These are phyloP conservation scores for Limnanthes douglasii DNA, from an alignment of 345 rosid genomes.

Conservation along the genomic window DNA sequence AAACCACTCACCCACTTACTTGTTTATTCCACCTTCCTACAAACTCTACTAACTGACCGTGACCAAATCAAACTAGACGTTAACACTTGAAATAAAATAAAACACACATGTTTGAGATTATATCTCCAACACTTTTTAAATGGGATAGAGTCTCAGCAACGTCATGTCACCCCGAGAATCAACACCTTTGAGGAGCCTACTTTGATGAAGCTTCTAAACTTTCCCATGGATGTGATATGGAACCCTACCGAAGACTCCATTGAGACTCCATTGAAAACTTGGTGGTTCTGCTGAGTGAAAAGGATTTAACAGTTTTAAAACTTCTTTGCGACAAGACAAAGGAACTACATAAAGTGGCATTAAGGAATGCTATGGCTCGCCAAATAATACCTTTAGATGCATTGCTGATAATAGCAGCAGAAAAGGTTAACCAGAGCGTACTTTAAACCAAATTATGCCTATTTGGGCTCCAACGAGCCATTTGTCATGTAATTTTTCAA, in stretches of 20 bases:
- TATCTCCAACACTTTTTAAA: no score
- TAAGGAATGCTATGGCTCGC: conserved; percentile 30
- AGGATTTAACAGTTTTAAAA: conserved; percentile 44
- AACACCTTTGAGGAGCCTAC: no score
- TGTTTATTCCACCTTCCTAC: no score
- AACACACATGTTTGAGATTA: no score
- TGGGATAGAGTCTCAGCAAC: no score
- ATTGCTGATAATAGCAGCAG: conserved; percentile 37
- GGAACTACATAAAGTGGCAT: conserved; percentile 37
- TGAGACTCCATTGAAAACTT: conserved; percentile 35
- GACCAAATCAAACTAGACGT: no score
- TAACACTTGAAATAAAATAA: no score
- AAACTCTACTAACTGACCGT: no score
- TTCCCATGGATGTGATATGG: conserved; percentile 45
- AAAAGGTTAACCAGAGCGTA: conserved; percentile 27
- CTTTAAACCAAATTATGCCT: conserved; percentile 20
- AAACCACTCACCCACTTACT: no score
- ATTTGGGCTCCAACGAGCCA: conserved; percentile 21
- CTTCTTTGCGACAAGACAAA: conserved; percentile 52
- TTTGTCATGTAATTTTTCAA: no score
- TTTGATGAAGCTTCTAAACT: no score
- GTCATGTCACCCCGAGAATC: no score
- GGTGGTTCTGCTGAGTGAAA: conserved; percentile 37
- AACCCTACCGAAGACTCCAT: conserved; percentile 37
- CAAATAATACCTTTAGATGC: conserved; percentile 34